A percentile compares a stretch with the other conserved stretches of the same genome.
phyloP scores from a whole-genome alignment of 2,329 filamentous ascomycete species.

The Diaporthe sp. region DNA sequence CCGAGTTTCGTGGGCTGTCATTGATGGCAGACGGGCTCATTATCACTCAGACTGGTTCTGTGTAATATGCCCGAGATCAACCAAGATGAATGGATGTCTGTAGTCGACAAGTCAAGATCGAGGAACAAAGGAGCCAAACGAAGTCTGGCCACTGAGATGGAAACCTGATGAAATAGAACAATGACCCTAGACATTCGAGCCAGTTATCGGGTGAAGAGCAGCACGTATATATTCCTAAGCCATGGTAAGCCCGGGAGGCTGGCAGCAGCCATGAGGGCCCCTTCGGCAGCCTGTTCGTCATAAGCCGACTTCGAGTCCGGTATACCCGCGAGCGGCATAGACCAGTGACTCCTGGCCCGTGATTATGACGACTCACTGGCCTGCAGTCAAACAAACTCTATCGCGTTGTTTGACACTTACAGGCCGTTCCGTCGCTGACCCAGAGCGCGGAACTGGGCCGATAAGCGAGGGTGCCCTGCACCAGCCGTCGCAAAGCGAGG shows the following conservation, averaged over 20 bases:
- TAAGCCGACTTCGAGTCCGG: slow-evolving; percentile 30
- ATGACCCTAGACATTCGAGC: not conserved
- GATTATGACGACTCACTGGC: slow-evolving; percentile 18
- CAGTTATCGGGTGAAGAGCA: not conserved
- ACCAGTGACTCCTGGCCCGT: not conserved
- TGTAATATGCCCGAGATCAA: slow-evolving; percentile 7
- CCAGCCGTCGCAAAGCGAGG: slow-evolving; percentile 30
- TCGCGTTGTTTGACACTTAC: slow-evolving; percentile 27
- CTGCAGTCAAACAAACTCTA: slow-evolving; percentile 23
- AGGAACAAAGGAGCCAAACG: not conserved
- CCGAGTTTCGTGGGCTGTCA: slow-evolving; percentile 58
- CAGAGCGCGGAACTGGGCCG: slow-evolving; percentile 30
- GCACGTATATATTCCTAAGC: slow-evolving; percentile 29
- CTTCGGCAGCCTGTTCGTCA: slow-evolving; percentile 6
- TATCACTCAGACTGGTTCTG: slow-evolving; percentile 41
- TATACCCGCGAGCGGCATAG: not conserved
- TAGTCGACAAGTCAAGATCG: not conserved
- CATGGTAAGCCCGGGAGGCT: not conserved
- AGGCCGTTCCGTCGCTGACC: slow-evolving; percentile 26
- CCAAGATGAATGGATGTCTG: not conserved
- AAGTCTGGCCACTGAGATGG: not conserved
- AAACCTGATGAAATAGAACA: not conserved
- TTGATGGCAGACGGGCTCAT: slow-evolving; percentile 72
- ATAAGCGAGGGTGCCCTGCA: slow-evolving; percentile 24
- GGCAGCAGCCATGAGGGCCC: not conserved